Evolutionary conservation across 2,329 filamentous ascomycete species (phyloP).

Genomic region (Pseudomassariella vexata): DNA sequence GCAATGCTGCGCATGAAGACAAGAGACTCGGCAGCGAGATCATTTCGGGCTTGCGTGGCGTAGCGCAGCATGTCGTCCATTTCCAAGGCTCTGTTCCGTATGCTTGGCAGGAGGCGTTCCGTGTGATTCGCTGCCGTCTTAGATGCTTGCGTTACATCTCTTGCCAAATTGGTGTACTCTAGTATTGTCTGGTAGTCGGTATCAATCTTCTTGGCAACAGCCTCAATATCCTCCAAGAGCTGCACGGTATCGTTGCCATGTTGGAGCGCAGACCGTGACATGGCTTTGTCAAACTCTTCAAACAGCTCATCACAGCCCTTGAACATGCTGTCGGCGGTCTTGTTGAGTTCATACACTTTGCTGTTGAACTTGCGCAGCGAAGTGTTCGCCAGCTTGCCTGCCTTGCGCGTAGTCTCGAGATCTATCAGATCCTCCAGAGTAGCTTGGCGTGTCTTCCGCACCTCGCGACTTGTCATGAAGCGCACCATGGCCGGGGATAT

Average conservation of each 20-base stretch:
- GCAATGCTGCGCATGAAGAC: constrained; percentile 79
- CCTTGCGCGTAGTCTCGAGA: constrained; percentile 63
- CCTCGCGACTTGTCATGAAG: constrained; percentile 53
- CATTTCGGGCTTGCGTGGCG: constrained; percentile 61
- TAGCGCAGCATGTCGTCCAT: constrained; percentile 56
- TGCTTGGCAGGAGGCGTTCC: constrained; percentile 52
- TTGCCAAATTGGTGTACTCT: constrained; percentile 58
- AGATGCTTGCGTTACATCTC: constrained; percentile 54
- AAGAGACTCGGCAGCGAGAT: constrained; percentile 58
- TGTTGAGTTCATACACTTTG: constrained; percentile 57
- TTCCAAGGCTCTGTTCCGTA: constrained; percentile 50
- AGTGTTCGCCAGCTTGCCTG: constrained; percentile 58
- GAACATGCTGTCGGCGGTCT: constrained; percentile 53
- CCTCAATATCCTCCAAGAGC: constrained; percentile 78
- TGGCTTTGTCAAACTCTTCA: constrained; percentile 56
- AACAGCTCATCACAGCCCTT: constrained; percentile 56
- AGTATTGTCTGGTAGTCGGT: constrained; percentile 78
- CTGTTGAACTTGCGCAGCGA: constrained; percentile 54
- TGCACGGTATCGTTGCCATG: constrained; percentile 60
- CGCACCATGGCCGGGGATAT: constrained; percentile 61
- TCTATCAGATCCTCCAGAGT: constrained; percentile 75
- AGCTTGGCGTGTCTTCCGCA: constrained; percentile 39
- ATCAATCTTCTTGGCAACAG: constrained; percentile 78
- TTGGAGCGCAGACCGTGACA: constrained; percentile 46
- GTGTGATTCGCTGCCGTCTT: constrained; percentile 60